Evolutionary conservation across 768 basidiomycete species (phyloP).

Genomic region (Lenzites betulinus): DNA sequence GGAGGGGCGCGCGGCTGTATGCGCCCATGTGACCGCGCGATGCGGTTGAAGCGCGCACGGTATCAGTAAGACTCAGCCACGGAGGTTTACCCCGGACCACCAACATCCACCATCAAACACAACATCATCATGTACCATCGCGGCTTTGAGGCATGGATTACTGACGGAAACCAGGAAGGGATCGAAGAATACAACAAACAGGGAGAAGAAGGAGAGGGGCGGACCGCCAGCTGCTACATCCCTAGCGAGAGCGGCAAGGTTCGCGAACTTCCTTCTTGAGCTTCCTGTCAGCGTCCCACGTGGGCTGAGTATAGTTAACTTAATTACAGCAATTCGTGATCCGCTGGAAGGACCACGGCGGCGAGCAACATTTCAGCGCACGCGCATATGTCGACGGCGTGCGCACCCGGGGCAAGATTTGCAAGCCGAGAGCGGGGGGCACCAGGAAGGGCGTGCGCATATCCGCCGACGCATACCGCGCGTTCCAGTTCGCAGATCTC

Average conservation of each 20-base stretch:
- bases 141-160: slow-evolving; percentile 10
- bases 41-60: no score
- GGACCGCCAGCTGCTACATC: slow-evolving; percentile 10
- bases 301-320: background rate
- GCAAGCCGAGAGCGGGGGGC: background rate
- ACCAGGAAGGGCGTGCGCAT: slow-evolving; percentile 3
- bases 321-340: background rate
- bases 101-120: background rate
- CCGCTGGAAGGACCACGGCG: slow-evolving; percentile 1
- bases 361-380: background rate
- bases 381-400: background rate
- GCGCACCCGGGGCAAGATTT: background rate
- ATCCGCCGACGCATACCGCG: background rate
- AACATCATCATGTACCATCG: slow-evolving; percentile 9
- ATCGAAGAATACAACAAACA: slow-evolving; percentile 8
- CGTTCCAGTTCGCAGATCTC: slow-evolving; percentile 13
- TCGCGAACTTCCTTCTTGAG: background rate
- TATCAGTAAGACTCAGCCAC: no score
- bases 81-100: background rate
- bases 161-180: background rate
- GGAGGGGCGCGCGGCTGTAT: background rate
- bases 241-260: slow-evolving; percentile 22
- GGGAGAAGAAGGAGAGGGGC: background rate
- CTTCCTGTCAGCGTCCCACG: background rate
- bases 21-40: background rate